phyloP scores from a whole-genome alignment of 495 filamentous ascomycete species.

The Neohortaea acidophila region DNA sequence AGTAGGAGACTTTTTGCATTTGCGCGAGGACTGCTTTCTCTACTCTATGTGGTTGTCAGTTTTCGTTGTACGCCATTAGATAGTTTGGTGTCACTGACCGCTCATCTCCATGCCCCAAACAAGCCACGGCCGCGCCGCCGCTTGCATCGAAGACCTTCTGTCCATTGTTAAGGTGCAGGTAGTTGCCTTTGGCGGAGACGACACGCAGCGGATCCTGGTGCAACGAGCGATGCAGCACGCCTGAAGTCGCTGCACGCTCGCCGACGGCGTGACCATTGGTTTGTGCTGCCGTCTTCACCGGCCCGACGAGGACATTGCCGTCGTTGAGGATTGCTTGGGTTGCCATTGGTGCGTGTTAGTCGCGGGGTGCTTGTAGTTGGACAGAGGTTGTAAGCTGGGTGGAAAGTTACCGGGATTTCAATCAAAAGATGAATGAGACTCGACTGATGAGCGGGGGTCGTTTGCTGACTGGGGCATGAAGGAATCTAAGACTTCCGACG shows the following conservation, averaged over 20 bases:
- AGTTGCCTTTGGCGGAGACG: constrained; percentile 14
- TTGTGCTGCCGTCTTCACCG: neutral
- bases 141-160: constrained; percentile 26
- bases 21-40: constrained; percentile 34
- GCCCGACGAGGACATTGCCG: constrained; percentile 5
- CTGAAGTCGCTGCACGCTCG: neutral
- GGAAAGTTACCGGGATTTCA: too few species aligned
- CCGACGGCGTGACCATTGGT: neutral
- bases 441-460: too few species aligned
- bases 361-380: neutral
- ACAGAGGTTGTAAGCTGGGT: too few species aligned
- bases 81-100: constrained; percentile 13
- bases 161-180: constrained; percentile 22
- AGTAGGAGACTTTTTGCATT: constrained; percentile 36
- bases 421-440: too few species aligned
- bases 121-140: constrained; percentile 27
- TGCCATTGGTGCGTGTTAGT: neutral
- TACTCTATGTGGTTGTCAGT: constrained; percentile 20
- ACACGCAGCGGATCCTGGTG: constrained; percentile 18
- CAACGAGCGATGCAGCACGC: constrained; percentile 20
- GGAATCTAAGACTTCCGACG: too few species aligned
- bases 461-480: too few species aligned
- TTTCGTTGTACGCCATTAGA: neutral
- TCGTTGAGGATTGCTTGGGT: constrained; percentile 6
- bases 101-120: constrained; percentile 25